Conservation (phyloP, 2,329 filamentous ascomycete species). For the Colletotrichum cereale region DNA sequence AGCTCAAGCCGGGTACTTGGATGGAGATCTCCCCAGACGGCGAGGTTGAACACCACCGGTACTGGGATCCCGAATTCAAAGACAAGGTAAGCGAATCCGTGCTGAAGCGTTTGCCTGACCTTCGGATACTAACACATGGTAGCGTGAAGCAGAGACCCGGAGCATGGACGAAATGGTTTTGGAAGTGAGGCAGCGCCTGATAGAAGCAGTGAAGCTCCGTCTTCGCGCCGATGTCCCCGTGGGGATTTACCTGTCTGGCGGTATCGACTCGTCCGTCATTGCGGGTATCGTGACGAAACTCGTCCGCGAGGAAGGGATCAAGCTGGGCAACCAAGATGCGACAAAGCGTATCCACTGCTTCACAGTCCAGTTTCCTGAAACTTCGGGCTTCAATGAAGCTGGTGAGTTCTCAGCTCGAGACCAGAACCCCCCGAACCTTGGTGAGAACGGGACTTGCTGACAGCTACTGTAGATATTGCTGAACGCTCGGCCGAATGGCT, state of each 20-base stretch:
- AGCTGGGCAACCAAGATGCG: slow-evolving; percentile 57
- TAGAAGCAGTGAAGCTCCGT: slow-evolving; percentile 65
- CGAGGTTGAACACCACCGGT: slow-evolving; percentile 54
- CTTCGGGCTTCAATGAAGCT: slow-evolving; percentile 63
- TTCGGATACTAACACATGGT: background rate
- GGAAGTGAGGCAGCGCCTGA: slow-evolving; percentile 61
- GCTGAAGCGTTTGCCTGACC: no score
- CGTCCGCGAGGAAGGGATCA: slow-evolving; percentile 58
- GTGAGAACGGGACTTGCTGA: background rate
- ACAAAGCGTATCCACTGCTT: slow-evolving; percentile 54
- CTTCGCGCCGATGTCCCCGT: slow-evolving; percentile 69
- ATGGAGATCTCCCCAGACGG: slow-evolving; percentile 53
- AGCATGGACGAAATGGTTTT: slow-evolving; percentile 63
- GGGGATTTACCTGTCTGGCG: slow-evolving; percentile 68
- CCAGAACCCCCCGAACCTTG: no score
- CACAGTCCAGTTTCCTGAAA: slow-evolving; percentile 64
- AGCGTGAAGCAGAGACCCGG: slow-evolving; percentile 54
- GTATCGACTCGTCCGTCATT: slow-evolving; percentile 68
- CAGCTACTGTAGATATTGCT: slow-evolving; percentile 45
- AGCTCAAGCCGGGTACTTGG: slow-evolving; percentile 60
- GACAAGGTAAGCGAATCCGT: slow-evolving; percentile 59
- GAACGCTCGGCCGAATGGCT: slow-evolving; percentile 50
- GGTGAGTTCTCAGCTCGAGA: slow-evolving; percentile 43
- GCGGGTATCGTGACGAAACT: slow-evolving; percentile 68
- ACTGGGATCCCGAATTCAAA: slow-evolving; percentile 66